phyloP scores from a whole-genome alignment of 768 basidiomycete species.

The Pleurotus salmoneostramineus region DNA sequence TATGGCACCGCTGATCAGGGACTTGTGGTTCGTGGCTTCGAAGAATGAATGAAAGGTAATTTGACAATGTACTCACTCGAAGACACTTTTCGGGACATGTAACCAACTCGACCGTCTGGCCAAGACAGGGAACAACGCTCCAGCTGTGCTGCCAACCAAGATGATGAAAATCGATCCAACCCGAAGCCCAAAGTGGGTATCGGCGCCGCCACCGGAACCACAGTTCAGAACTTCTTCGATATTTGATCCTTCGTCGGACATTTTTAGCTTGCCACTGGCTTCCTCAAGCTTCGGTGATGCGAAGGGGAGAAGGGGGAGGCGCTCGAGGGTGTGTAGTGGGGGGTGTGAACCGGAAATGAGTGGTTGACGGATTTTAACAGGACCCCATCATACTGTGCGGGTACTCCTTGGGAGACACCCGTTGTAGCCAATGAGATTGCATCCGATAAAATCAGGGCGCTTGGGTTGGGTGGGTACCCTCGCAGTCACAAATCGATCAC shows the following conservation, averaged over 20 bases:
- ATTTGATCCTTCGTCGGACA: background rate
- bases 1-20: slow-evolving; percentile 1
- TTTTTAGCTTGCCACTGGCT: background rate
- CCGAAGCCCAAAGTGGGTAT: slow-evolving; percentile 48
- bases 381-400: no score
- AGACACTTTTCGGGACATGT: slow-evolving; percentile 54
- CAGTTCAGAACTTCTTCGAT: slow-evolving; percentile 31
- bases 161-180: slow-evolving; percentile 77
- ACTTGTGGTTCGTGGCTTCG: background rate
- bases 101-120: slow-evolving; percentile 48
- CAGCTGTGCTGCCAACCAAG: slow-evolving; percentile 51
- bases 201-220: slow-evolving; percentile 46
- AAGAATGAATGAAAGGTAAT: background rate
- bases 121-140: slow-evolving; percentile 72
- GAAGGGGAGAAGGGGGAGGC: no score
- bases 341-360: no score
- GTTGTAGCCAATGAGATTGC: no score
- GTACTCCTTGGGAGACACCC: no score
- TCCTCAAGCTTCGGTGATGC: no score
- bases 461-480: no score
- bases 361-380: no score
- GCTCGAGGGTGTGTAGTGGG: no score
- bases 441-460: no score
- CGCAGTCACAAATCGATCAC: no score
- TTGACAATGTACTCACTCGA: slow-evolving; percentile 51